These are phyloP conservation scores for Trypanosoma platydactyli DNA, from an alignment of 208 protist genomes.

Conservation along the genomic window DNA sequence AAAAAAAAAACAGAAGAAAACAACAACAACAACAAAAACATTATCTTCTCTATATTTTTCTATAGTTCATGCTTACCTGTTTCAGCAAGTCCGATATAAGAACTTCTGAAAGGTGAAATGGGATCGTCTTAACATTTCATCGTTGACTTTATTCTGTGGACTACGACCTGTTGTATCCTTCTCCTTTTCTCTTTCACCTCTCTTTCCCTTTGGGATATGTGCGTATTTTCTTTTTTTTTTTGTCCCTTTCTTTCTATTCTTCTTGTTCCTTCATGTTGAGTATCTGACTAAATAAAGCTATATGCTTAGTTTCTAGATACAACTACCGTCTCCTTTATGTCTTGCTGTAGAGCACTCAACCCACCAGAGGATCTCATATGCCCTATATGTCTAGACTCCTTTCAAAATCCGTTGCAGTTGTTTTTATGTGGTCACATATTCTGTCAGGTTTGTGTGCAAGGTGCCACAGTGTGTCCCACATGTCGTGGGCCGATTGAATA, in stretches of 20 bases:
- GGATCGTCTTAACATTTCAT: no score
- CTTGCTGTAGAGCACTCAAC: conserved; percentile 49
- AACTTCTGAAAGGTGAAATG: no score
- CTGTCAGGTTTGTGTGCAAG: conserved; percentile 50
- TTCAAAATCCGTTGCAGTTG: conserved; percentile 61
- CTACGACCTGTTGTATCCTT: background rate
- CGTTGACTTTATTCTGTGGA: no score
- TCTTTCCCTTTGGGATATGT: background rate
- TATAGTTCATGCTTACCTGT: conserved; percentile 27
- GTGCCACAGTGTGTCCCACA: conserved; percentile 39
- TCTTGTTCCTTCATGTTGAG: background rate
- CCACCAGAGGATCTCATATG: conserved; percentile 51
- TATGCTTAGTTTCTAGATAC: background rate
- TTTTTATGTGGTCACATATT: conserved; percentile 77
- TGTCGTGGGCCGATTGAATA: conserved; percentile 42
- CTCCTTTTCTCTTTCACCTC: conserved; percentile 6
- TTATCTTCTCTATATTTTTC: conserved; percentile 25
- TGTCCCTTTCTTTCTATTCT: background rate
- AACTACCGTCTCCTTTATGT: background rate
- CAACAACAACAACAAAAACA: no score
- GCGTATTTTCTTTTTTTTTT: background rate
- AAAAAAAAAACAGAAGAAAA: conserved; percentile 23
- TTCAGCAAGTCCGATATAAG: no score
- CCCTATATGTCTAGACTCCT: conserved; percentile 73
- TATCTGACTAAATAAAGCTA: background rate